Percentiles rank a stretch among this genome's conserved stretches.
phyloP scores from a whole-genome alignment of 208 protist genomes.

The Phytomonas sp. region DNA sequence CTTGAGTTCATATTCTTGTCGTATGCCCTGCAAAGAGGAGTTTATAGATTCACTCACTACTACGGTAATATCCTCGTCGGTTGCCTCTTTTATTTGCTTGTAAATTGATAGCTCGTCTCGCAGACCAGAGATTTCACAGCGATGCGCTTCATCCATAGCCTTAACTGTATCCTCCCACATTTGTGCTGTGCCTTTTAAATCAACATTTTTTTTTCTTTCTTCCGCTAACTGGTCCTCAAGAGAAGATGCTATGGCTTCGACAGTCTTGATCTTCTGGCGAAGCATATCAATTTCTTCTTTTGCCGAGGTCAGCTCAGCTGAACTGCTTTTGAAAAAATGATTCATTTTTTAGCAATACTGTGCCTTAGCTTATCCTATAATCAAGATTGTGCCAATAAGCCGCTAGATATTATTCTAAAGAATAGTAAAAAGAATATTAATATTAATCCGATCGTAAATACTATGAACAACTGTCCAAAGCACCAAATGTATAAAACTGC shows the following conservation, averaged over 20 bases:
- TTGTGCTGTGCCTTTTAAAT: constrained; percentile 33
- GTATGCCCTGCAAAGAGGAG: constrained; percentile 14
- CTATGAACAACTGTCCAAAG: neutral
- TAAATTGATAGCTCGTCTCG: constrained; percentile 20
- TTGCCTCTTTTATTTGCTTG: constrained; percentile 8
- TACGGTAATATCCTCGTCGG: constrained; percentile 1
- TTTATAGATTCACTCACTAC: constrained; percentile 17
- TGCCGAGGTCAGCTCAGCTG: constrained; percentile 15
- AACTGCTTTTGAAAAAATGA: constrained; percentile 30
- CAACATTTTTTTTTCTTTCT: constrained; percentile 28
- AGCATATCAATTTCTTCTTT: constrained; percentile 51
- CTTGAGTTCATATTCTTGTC: constrained; percentile 10
- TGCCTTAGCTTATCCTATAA: neutral
- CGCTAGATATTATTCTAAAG: constrained; percentile 7
- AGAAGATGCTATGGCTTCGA: constrained; percentile 32
- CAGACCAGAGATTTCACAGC: constrained; percentile 28
- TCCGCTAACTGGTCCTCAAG: constrained; percentile 45
- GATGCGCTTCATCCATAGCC: constrained; percentile 28
- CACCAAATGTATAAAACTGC: neutral
- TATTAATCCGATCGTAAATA: neutral
- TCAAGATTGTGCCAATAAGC: constrained; percentile 6
- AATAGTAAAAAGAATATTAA: constrained; percentile 15
- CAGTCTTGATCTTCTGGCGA: constrained; percentile 44
- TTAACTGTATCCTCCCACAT: constrained; percentile 66
- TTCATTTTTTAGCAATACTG: constrained; percentile 22